Conservation (phyloP, 1,139 yeast species). For the Protomyces gravidus region DNA sequence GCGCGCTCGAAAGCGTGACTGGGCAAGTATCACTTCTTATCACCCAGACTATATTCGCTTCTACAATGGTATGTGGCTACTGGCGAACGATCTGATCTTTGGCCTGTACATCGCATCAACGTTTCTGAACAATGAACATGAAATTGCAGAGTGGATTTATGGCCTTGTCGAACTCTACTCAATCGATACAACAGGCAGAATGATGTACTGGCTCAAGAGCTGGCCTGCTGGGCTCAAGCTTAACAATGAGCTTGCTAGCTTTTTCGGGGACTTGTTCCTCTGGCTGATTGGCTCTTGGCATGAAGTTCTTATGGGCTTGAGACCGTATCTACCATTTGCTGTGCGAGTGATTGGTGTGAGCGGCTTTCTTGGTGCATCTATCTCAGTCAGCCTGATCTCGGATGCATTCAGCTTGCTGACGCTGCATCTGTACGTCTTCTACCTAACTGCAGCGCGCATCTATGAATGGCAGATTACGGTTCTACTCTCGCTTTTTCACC, state of each 20-base stretch:
- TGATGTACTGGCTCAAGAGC: conserved; percentile 72
- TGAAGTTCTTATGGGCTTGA: conserved; percentile 35
- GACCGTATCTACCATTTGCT: conserved; percentile 41
- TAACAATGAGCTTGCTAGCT: conserved; percentile 77
- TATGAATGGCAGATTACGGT: conserved; percentile 70
- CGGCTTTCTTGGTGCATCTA: conserved; percentile 54
- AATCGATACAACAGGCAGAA: conserved; percentile 43
- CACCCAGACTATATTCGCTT: conserved; percentile 73
- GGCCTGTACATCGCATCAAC: conserved; percentile 61
- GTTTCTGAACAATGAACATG: conserved; percentile 46
- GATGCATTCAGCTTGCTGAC: conserved; percentile 64
- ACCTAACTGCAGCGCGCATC: conserved; percentile 70
- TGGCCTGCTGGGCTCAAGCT: conserved; percentile 95
- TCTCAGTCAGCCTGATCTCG: conserved; percentile 60
- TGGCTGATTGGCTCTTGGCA: conserved; percentile 83
- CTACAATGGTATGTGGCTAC: conserved; percentile 84
- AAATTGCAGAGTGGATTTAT: conserved; percentile 24
- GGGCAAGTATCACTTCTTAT: conserved; percentile 42
- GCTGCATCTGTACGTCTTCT: conserved; percentile 70
- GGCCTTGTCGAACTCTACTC: conserved; percentile 41
- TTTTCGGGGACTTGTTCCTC: conserved; percentile 76
- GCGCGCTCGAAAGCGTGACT: conserved; percentile 40
- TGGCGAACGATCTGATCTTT: conserved; percentile 70
- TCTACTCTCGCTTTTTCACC: conserved; percentile 68
- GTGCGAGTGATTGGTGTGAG: conserved; percentile 44